phyloP scores from a whole-genome alignment of 306 rosid genomes.

The Vachellia collinsii region DNA sequence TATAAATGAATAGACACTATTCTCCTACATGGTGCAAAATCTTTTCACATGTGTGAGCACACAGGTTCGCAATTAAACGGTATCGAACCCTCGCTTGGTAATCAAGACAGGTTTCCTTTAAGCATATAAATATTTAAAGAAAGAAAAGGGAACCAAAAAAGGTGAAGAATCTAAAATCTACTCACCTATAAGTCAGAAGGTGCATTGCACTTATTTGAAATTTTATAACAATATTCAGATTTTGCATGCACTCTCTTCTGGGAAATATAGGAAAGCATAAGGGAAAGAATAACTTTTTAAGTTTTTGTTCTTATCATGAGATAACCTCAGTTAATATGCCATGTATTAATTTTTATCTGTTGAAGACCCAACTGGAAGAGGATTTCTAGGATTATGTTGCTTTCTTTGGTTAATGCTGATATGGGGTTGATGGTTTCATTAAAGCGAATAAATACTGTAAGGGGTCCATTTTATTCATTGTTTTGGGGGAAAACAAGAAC shows the following conservation, averaged over 20 bases:
- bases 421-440: slow-evolving; percentile 19
- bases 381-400: background rate
- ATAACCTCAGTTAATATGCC: background rate
- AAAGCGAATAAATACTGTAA: background rate
- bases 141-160: background rate
- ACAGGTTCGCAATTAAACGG: background rate
- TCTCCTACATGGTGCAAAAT: background rate
- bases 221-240: slow-evolving; percentile 1
- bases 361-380: background rate
- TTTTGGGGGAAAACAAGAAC: slow-evolving; percentile 20
- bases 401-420: slow-evolving; percentile 13
- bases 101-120: slow-evolving; percentile 2
- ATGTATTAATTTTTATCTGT: background rate
- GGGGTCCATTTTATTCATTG: slow-evolving; percentile 14
- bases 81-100: background rate
- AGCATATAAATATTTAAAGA: background rate
- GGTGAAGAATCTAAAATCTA: background rate
- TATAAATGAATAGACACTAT: background rate
- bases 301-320: too few relatives aligned
- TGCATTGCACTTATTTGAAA: background rate
- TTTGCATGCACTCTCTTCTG: background rate
- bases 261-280: background rate
- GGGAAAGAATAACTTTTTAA: too few relatives aligned
- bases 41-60: background rate
- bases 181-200: slow-evolving; percentile 15